Evolutionary conservation across 2,329 filamentous ascomycete genomes (phyloP).

Genomic region (Aspergillus floridensis): DNA sequence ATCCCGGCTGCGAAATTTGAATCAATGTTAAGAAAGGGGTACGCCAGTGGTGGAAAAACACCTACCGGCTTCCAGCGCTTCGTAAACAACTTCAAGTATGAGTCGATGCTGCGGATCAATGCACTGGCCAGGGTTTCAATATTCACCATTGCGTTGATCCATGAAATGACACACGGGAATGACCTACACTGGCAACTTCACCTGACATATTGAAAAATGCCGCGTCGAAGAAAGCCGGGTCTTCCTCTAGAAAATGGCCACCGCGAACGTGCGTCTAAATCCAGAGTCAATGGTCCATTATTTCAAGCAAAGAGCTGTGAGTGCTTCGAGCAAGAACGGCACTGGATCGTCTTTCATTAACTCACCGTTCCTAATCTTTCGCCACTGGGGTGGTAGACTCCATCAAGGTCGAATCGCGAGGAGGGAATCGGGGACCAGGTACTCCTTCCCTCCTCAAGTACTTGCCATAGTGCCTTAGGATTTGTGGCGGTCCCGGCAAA

Average conservation of each 20-base stretch:
- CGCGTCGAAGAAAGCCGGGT: slow-evolving; percentile 26
- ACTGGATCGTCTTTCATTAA: neutral
- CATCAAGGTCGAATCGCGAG: slow-evolving; percentile 1
- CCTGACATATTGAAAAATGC: slow-evolving; percentile 27
- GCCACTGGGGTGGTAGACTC: slow-evolving; percentile 5
- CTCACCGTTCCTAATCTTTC: neutral
- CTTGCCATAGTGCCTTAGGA: slow-evolving; percentile 9
- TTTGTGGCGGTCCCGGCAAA: slow-evolving; percentile 2
- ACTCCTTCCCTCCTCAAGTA: neutral
- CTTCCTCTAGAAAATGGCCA: slow-evolving; percentile 23
- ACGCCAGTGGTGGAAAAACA: no score
- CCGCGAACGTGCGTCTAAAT: slow-evolving; percentile 7
- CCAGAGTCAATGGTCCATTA: no score
- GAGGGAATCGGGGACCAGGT: slow-evolving; percentile 1
- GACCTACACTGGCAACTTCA: slow-evolving; percentile 11
- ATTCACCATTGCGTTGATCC: no score
- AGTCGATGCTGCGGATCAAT: slow-evolving; percentile 22
- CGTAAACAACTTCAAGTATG: slow-evolving; percentile 22
- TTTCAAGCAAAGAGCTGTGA: neutral
- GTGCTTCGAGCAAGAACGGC: neutral
- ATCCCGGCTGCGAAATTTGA: slow-evolving; percentile 19
- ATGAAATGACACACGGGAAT: neutral
- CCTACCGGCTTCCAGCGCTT: slow-evolving; percentile 22
- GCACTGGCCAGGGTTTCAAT: neutral
- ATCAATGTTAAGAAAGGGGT: no score